Base-by-base conservation (phyloP, 306 rosid genomes). In the Crataegus laevigata region DNA sequence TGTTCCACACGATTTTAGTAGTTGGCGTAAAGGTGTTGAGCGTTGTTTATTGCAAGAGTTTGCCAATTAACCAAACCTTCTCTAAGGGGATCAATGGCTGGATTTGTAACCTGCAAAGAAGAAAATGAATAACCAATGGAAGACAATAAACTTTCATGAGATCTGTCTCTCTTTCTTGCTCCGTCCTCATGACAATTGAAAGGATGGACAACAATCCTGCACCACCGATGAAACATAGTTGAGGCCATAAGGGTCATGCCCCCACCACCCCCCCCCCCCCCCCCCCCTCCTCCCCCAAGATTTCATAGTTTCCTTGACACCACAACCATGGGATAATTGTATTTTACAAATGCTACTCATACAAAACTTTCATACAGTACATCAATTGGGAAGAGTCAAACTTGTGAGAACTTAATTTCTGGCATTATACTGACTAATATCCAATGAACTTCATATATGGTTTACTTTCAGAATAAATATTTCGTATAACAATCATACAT, bases 41-140 rank as follows among this genome's bases (percentile, higher is more conserved):
- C n/a, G n/a, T n/a, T n/a, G n/a, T n/a, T n/a, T n/a, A n/a, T n/a
- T n/a, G n/a, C n/a, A n/a, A n/a, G n/a, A n/a, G n/a, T n/a, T n/a
- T n/a, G n/a, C n/a, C n/a, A n/a, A n/a, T n/a, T 94, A 74, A 94
- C 99, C 75, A 94, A 75, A 78, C 99, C 99, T 89, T 94, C 99
- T 85, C 97, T 85, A 69, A 94, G 99, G 63, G 99, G 99, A 78
- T 94, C 99, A 80, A 92, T 94, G 73, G 99, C 99, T 76, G 99
- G 99, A 87, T 94, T 94, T 60, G 99, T 94, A 66, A 94, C 99
- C 99, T 94, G 85, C 75, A 75, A 78, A 68, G 65, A 52, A 29
- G 12, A 55, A 68, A 79, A 47, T 38, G 52, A 80, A 60, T 68
- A 66, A 62, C 34, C 54, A 71, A 29, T 29, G 32, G 4, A 57